Evolutionary conservation across 768 basidiomycete species (phyloP).

Genomic region (Botryobasidium botryosum): DNA sequence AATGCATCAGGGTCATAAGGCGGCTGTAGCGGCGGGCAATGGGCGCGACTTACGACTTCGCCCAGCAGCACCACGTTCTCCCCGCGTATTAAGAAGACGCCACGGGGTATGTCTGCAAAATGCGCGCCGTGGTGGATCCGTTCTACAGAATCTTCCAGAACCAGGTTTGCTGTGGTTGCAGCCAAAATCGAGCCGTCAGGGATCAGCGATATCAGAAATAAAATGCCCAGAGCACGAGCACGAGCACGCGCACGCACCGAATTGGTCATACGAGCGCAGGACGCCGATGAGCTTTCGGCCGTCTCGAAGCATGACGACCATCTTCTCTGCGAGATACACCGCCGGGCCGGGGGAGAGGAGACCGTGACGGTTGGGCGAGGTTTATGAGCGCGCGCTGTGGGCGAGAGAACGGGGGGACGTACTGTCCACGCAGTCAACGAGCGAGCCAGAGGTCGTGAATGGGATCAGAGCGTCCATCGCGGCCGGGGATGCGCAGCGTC

Average conservation of each 20-base stretch:
- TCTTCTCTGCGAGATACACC: constrained; percentile 63
- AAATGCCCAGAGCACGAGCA: not conserved
- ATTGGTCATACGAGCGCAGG: constrained; percentile 94
- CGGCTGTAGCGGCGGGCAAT: not conserved
- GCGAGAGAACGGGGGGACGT: too few relatives aligned
- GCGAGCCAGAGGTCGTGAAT: constrained; percentile 95
- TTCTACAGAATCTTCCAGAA: constrained; percentile 89
- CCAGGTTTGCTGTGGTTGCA: constrained; percentile 68
- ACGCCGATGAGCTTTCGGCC: constrained; percentile 95
- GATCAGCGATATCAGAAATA: not conserved
- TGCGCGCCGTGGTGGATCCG: constrained; percentile 79
- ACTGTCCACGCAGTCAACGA: constrained; percentile 99
- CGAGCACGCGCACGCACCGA: constrained; percentile 41
- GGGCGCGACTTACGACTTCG: constrained; percentile 64
- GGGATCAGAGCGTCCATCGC: constrained; percentile 98
- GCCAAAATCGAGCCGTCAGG: not conserved
- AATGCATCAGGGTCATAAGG: constrained; percentile 5
- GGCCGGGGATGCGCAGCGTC: too few relatives aligned
- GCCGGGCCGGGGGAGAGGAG: not conserved
- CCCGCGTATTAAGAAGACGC: constrained; percentile 87
- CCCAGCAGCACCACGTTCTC: constrained; percentile 96
- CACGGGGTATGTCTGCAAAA: constrained; percentile 77
- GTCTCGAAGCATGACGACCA: constrained; percentile 91
- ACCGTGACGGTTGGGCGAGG: not conserved
- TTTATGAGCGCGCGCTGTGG: too few relatives aligned